Evolutionary conservation across 2,329 filamentous ascomycete genomes (phyloP).

Genomic region (Penicillium brasilianum): DNA sequence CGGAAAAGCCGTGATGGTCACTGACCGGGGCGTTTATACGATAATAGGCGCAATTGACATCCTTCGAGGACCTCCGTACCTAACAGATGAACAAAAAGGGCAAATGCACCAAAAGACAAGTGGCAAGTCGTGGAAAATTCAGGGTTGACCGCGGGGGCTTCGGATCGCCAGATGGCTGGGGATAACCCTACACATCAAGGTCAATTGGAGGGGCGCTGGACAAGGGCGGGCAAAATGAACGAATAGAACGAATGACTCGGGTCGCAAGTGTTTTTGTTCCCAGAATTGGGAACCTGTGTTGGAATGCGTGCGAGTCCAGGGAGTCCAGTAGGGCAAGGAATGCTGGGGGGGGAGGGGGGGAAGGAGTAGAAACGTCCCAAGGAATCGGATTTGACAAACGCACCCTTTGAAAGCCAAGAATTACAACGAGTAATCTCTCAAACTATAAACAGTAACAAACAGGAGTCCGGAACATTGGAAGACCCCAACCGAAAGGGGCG

Average conservation of each 20-base stretch:
- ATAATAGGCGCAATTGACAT: constrained; percentile 36
- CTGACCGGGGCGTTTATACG: constrained; percentile 40
- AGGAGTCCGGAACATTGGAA: constrained; percentile 25
- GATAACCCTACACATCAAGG: constrained; percentile 30
- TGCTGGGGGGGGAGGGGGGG: constrained; percentile 36
- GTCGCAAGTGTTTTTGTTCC: constrained; percentile 27
- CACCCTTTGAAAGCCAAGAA: constrained; percentile 15
- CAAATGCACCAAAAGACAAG: constrained; percentile 4
- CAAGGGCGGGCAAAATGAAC: constrained; percentile 20
- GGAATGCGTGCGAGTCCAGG: constrained; percentile 36
- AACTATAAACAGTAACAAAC: constrained; percentile 33
- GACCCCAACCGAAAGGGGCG: constrained; percentile 19
- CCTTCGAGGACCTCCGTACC: constrained; percentile 21
- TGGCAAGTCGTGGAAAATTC: constrained; percentile 18
- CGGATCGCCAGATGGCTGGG: constrained; percentile 30
- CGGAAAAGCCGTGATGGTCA: constrained; percentile 33
- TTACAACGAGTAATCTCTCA: constrained; percentile 26
- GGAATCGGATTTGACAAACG: constrained; percentile 20
- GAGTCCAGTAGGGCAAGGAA: constrained; percentile 30
- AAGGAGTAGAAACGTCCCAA: constrained; percentile 19
- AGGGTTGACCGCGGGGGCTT: constrained; percentile 19
- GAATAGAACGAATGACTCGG: constrained; percentile 18
- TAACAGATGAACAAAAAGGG: constrained; percentile 1
- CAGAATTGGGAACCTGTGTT: constrained; percentile 8
- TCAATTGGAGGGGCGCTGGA: constrained; percentile 27